A percentile compares a stretch with the other conserved stretches of the same genome.
These are phyloP conservation scores for Pichia sp. DNA, from an alignment of 1,139 yeast species.

Conservation along the genomic window DNA sequence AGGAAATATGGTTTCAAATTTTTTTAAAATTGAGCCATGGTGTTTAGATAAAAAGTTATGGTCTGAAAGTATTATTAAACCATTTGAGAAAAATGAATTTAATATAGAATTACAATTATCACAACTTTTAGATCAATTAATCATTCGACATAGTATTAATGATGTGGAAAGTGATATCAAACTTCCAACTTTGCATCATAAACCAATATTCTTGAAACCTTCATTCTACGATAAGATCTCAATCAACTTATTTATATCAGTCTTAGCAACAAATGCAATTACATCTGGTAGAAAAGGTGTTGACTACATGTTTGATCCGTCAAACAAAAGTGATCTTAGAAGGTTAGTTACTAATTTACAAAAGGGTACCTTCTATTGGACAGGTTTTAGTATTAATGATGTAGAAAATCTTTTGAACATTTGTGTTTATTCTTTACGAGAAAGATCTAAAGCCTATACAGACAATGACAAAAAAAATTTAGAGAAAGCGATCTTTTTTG, in stretches of 20 bases:
- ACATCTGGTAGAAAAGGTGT: conserved; percentile 60
- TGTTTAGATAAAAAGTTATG: conserved; percentile 41
- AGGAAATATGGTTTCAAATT: conserved; percentile 47
- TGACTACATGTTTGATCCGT: conserved; percentile 65
- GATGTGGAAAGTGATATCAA: conserved; percentile 50
- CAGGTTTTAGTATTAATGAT: conserved; percentile 57
- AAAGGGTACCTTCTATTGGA: conserved; percentile 67
- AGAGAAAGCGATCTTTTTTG: conserved; percentile 36
- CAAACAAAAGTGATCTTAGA: conserved; percentile 47
- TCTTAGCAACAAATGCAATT: conserved; percentile 65
- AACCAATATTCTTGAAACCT: conserved; percentile 51
- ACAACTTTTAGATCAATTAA: conserved; percentile 38
- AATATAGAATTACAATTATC: conserved; percentile 39
- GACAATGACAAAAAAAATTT: conserved; percentile 37
- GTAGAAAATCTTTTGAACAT: conserved; percentile 45
- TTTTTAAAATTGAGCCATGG: conserved; percentile 57
- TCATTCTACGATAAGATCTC: conserved; percentile 56
- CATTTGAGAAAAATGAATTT: conserved; percentile 35
- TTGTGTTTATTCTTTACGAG: conserved; percentile 40
- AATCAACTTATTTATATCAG: conserved; percentile 57
- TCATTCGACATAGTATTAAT: conserved; percentile 48
- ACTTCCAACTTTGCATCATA: conserved; percentile 55
- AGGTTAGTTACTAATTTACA: conserved; percentile 55
- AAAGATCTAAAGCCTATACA: conserved; percentile 31
- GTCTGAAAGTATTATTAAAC: conserved; percentile 41